Base-by-base conservation (phyloP, 192 early-diverging fungal species). In the Mortierella hygrophila region DNA sequence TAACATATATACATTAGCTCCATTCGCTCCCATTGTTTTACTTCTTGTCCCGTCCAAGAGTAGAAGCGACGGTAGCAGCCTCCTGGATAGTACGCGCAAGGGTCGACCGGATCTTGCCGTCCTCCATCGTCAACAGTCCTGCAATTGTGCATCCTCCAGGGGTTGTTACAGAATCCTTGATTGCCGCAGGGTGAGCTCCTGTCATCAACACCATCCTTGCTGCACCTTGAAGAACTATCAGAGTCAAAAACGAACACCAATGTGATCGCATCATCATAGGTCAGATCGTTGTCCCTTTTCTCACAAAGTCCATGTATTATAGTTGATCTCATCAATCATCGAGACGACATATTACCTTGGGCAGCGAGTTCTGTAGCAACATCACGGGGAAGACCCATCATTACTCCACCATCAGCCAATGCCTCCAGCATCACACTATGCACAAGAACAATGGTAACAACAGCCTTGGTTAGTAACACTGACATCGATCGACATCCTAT, bases 121-220 rank as follows among this genome's bases (percentile, higher is more conserved):
- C 91, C 74, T 92, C 91, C 91, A 92, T 92, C 7, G 91, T 92
- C 57, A 92, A 55, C 44, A 92, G 73, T 20, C 91, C 91, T 0
- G 91, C 91, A 80, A 92, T 92, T 1, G 91, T 92, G 75, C 90
- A 92, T 49, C 91, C 91, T 37, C 86, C 91, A 35, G 91, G 91
- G 9, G 91, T 92, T 15, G 91, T 92, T 6, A 92, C 91, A 37
- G 84, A 85, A 75, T 92, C 91, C 76, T 92, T 92, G 80, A 92
- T 89, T 20, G 84, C 90, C 5, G 91, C 90, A 32, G 91, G 91
- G 74, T 92, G 91, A 11, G 79, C 82, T 1, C 90, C 90, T 68
- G 91, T 90, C 47, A 77, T 78, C 6, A 92, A 79, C 35, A 92
- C 91, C 90, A 92, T 90, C 40, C 90, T 77, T 26, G 91, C 91